Base-by-base conservation (phyloP, 2,329 filamentous ascomycete species). In the Myotisia sp. region DNA sequence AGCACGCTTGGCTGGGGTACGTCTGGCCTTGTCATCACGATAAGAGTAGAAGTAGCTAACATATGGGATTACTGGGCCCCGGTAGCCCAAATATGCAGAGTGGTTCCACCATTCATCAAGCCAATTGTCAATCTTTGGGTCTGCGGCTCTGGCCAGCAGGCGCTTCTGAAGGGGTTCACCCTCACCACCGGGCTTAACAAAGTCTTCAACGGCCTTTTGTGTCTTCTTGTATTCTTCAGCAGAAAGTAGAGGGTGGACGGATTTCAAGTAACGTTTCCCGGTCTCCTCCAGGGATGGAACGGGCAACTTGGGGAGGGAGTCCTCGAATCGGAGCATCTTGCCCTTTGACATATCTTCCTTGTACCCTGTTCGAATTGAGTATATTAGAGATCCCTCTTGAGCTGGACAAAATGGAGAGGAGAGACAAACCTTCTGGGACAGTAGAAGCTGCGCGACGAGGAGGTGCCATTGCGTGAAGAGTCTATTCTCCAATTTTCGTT, bases 21-120 rank as follows among this genome's bases (percentile, higher is more conserved):
- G 76, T 45, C 87, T 75, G 53, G 77, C 72, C 47, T 83, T 76
- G 61, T 98, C 92, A 60, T 98, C 90, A 46, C 84, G 76, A 65
- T 95, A 87, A 36, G 86, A 94, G 67, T 98, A 98, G 66, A 98
- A 98, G 71, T 98, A 98, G 60, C 84, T 93, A 52, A 98, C 90
- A 55, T 95, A 98, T 41, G 90, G 90, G 12, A 95, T 82, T 29
- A 98, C 83, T 7, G 90, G 90, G 57, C 95, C 90, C 45, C 87
- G 80, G 66, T 95, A 95, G 44, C 64, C 71, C 44, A 98, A 74
- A 62, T 98, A 98, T 38, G 90, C 90, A 3, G 76, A 74, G 34
- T 93, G 75, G 58, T 98, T 95, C 90, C 90, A 98, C 90, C 90
- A 98, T 48, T 98, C 87, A 47, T 79, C 76, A 37, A 98, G 69